These are phyloP conservation scores for Verticillium zaregamsianum DNA, from an alignment of 2,329 filamentous ascomycete genomes.

Conservation along the genomic window DNA sequence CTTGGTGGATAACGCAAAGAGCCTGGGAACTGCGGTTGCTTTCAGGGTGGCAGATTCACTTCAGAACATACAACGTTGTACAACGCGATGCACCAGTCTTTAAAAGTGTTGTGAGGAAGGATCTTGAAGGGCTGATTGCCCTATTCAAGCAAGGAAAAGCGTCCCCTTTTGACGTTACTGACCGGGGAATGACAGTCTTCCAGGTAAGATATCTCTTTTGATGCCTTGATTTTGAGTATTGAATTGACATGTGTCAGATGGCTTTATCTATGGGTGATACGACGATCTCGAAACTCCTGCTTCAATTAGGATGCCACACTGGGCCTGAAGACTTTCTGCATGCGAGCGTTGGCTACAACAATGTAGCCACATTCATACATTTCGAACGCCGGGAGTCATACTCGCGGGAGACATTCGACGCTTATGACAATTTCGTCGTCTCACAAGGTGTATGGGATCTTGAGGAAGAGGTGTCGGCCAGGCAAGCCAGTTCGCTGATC, in stretches of 20 bases:
- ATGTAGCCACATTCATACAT: no score
- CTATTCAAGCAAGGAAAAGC: not conserved
- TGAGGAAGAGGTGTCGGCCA: no score
- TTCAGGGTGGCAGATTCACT: not conserved
- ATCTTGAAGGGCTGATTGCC: not conserved
- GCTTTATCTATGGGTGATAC: not conserved
- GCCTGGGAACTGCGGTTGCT: not conserved
- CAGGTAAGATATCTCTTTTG: not conserved
- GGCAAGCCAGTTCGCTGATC: not conserved
- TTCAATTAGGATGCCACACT: not conserved
- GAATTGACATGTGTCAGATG: not conserved
- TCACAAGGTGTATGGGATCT: not conserved
- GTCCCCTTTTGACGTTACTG: not conserved
- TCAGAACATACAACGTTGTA: not conserved
- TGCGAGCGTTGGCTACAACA: not conserved
- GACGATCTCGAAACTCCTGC: not conserved
- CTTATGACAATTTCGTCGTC: not conserved
- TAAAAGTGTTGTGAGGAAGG: fast-evolving
- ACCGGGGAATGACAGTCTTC: not conserved
- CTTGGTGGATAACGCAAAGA: not conserved
- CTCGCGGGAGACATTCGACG: not conserved
- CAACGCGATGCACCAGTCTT: not conserved
- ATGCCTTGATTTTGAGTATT: not conserved
- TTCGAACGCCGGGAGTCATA: no score
- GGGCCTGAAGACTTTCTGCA: not conserved